Evolutionary conservation across 108 stramenopile species (phyloP).

Genomic region (Licmophora abbreviata): DNA sequence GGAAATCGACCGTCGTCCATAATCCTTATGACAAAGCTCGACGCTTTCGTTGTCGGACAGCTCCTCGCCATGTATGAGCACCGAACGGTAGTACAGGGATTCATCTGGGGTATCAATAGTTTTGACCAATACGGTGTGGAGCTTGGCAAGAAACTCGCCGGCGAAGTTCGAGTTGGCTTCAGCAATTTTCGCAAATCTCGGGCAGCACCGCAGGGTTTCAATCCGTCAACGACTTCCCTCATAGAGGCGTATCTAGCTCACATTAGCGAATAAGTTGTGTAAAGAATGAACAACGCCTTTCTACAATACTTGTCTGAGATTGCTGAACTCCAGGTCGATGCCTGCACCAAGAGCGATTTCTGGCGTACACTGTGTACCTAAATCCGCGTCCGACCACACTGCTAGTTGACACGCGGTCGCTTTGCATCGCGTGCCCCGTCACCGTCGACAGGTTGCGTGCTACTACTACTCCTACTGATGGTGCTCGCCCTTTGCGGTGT

Average conservation of each 20-base stretch:
- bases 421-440: neutral
- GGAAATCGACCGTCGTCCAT: constrained; percentile 96
- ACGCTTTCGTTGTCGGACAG: constrained; percentile 85
- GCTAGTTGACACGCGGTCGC: neutral
- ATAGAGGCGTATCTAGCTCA: constrained; percentile 75
- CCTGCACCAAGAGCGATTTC: neutral
- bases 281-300: neutral
- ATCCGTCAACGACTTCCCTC: constrained; percentile 62
- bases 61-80: constrained; percentile 96
- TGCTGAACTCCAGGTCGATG: neutral
- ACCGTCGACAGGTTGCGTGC: too few relatives aligned
- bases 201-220: constrained; percentile 85
- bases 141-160: constrained; percentile 89
- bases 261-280: neutral
- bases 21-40: constrained; percentile 70
- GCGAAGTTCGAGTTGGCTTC: constrained; percentile 64
- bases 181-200: constrained; percentile 54
- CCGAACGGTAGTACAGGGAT: constrained; percentile 95
- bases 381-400: too few relatives aligned
- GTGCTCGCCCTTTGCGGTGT: neutral
- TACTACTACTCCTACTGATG: neutral
- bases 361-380: neutral
- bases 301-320: constrained; percentile 1
- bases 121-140: constrained; percentile 97
- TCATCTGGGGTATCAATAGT: constrained; percentile 96